A percentile compares a stretch with the other conserved stretches of the same genome.
Conservation (phyloP, 1,284 basidiomycete species). For the Melampsora larici-populina region DNA sequence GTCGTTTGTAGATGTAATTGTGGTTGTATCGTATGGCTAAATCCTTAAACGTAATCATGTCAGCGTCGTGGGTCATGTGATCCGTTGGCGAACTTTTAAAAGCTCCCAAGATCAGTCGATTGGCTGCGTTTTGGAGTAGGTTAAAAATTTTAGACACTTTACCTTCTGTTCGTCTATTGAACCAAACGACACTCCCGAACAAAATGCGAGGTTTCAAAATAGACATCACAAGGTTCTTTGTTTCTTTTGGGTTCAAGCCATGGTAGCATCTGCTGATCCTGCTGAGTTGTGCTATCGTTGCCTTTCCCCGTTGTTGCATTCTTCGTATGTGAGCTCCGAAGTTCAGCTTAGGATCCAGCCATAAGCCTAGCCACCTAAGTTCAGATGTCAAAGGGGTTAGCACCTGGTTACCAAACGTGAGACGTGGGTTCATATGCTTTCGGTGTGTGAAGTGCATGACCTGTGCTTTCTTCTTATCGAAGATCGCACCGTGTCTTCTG, state of each 20-base stretch:
- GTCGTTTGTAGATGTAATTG: no score
- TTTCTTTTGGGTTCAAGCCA: background rate
- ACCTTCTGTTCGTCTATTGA: background rate
- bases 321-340: background rate
- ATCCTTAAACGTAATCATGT: no score
- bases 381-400: no score
- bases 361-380: background rate
- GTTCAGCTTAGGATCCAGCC: background rate
- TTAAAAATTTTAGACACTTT: background rate
- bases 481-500: background rate
- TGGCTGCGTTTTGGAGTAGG: no score
- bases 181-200: background rate
- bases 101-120: no score
- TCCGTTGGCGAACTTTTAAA: no score
- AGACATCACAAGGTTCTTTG: background rate
- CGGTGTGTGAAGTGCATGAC: background rate
- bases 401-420: background rate
- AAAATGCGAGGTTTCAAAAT: background rate
- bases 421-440: background rate
- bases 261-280: background rate
- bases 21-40: no score
- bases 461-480: constrained; percentile 1
- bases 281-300: background rate
- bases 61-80: no score
- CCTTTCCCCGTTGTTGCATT: background rate